Conservation (phyloP, 2,329 filamentous ascomycete species). For the Trichoderma arundinaceum region DNA sequence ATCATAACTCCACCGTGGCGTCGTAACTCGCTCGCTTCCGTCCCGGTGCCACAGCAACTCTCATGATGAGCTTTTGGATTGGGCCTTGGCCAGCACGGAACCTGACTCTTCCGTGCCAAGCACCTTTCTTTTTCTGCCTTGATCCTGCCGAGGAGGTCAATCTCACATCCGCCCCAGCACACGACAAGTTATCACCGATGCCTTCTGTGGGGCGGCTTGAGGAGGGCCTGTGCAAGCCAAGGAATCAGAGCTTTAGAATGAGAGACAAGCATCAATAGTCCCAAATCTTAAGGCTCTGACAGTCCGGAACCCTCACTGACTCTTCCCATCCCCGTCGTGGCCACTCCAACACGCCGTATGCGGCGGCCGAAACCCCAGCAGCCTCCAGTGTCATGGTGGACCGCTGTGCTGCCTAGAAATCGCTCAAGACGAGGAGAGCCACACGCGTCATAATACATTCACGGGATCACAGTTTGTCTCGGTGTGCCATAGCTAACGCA, state of each 20-base stretch:
- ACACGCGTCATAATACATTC: not conserved
- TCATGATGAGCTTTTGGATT: no score
- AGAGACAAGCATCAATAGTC: constrained; percentile 8
- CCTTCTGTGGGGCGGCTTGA: not conserved
- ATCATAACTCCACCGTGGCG: no score
- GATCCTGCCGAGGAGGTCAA: not conserved
- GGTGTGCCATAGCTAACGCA: not conserved
- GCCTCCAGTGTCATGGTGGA: not conserved
- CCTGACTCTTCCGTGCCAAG: not conserved
- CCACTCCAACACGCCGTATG: not conserved
- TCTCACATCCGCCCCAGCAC: not conserved
- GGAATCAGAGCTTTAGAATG: not conserved
- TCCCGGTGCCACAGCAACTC: no score
- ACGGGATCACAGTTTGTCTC: not conserved
- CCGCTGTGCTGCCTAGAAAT: not conserved
- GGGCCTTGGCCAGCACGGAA: no score
- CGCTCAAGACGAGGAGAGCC: constrained; percentile 1
- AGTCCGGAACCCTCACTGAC: not conserved
- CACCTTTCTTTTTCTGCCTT: not conserved
- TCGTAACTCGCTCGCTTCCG: no score
- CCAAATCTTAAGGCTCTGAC: not conserved
- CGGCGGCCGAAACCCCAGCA: not conserved
- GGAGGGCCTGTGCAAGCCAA: not conserved
- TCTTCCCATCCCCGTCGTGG: not conserved
- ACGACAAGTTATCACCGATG: not conserved